Base-by-base conservation (phyloP, 345 rosid species). In the Triadica sebifera region DNA sequence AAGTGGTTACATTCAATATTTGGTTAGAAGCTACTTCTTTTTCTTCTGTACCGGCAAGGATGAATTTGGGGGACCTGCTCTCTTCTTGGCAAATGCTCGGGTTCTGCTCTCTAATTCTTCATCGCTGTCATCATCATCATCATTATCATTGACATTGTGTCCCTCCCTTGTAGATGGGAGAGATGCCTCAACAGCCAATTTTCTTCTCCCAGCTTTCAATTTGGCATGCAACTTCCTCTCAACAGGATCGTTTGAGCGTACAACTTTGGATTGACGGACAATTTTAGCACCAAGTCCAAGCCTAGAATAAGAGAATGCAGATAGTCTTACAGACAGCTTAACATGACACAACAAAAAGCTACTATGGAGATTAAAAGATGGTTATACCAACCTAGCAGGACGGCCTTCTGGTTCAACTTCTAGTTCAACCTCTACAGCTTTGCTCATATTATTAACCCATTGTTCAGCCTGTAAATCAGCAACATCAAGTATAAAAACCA, bases 281-380 rank as follows among this genome's bases (percentile, higher is more conserved):
- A 84, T 87, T 74, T 83, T 83, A 34, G 93, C 94, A 20, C 93
- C 94, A 37, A 89, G 92, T 70, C 94, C 92, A 67, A 86, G 85
- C 84, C 92, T 89, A 63, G 4, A 39, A 52, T n/a, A 70, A 39
- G 20, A 0, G 12, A 51, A 60, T 12, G 43, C 22, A 41, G 63
- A 72, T 10, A 17, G 37, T 59, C 19, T 52, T 17, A 10, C 66
- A 62, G 49, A 52, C 22, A 65, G 37, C 19, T 16, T 20, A n/a
- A n/a, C 8, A 25, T 11, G 34, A 45, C 57, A 51, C 34, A 69
- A 45, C 38, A 22, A 50, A 50, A 25, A 66, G 39, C 56, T 41
- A 6, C 9, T 19, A 10, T 19, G 22, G 64, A 68, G 38, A 78
- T 17, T 8, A 8, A 46, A 41, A 49, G 8, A 45, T 1, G 17